phyloP scores from a whole-genome alignment of 2,329 filamentous ascomycete species.

The Nemania sp. region DNA sequence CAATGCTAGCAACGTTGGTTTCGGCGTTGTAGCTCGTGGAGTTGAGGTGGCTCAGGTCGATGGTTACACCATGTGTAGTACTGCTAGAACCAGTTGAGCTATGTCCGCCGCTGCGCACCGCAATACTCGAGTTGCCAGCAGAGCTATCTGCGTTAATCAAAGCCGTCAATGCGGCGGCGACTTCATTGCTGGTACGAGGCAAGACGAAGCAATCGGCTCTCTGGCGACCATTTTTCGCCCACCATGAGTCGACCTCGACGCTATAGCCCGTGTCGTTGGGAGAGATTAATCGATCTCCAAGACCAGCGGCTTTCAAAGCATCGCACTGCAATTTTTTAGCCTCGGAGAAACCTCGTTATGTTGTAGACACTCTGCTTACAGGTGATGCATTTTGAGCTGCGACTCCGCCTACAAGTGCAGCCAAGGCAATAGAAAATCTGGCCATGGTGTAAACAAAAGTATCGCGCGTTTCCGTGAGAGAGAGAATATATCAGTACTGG shows the following conservation, averaged over 20 bases:
- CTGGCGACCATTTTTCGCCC: slow-evolving; percentile 40
- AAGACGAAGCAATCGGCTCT: slow-evolving; percentile 45
- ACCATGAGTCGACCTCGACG: slow-evolving; percentile 44
- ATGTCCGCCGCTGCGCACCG: slow-evolving; percentile 64
- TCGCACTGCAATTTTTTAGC: slow-evolving; percentile 40
- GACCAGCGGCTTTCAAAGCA: slow-evolving; percentile 41
- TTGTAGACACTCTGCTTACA: slow-evolving; percentile 12
- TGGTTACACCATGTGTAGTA: slow-evolving; percentile 57
- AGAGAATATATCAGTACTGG: not conserved
- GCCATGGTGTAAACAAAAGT: slow-evolving; percentile 4
- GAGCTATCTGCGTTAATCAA: slow-evolving; percentile 40
- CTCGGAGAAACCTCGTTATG: not conserved
- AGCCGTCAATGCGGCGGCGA: slow-evolving; percentile 40
- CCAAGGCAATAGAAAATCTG: slow-evolving; percentile 5
- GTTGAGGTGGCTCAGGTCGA: slow-evolving; percentile 58
- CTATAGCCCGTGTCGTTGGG: slow-evolving; percentile 42
- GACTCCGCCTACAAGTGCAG: slow-evolving; percentile 13
- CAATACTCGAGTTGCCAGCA: slow-evolving; percentile 54
- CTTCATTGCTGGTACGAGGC: slow-evolving; percentile 42
- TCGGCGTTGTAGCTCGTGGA: slow-evolving; percentile 49
- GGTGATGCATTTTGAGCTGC: slow-evolving; percentile 17
- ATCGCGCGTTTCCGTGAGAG: not conserved
- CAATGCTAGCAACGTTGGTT: slow-evolving; percentile 51
- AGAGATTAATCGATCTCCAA: slow-evolving; percentile 42
- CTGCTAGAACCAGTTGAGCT: slow-evolving; percentile 58